A percentile compares a stretch with the other conserved stretches of the same genome.
Conservation (phyloP, 495 filamentous ascomycete species). For the Penicillium paxilli region DNA sequence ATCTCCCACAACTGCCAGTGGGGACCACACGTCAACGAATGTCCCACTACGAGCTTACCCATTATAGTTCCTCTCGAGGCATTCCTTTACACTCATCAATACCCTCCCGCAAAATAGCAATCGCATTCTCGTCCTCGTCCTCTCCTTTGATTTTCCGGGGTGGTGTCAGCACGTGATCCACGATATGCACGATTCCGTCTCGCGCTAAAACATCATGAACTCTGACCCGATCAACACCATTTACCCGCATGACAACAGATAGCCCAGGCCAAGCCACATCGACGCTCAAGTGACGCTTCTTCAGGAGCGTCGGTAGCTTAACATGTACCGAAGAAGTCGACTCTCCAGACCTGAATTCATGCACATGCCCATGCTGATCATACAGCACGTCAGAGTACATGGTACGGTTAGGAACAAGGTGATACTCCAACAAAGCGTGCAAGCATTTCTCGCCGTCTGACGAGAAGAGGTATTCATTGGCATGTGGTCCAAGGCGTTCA, state of each 20-base stretch:
- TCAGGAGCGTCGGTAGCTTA: constrained; percentile 66
- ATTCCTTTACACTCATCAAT: constrained; percentile 45
- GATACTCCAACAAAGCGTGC: constrained; percentile 73
- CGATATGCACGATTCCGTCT: constrained; percentile 77
- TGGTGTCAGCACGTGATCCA: constrained; percentile 71
- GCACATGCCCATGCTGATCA: constrained; percentile 15
- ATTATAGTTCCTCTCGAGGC: constrained; percentile 13
- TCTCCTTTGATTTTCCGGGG: constrained; percentile 50
- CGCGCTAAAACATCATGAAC: constrained; percentile 65
- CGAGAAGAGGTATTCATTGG: constrained; percentile 79
- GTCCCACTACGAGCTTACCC: background rate
- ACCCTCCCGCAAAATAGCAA: constrained; percentile 64
- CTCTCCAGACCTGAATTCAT: constrained; percentile 29
- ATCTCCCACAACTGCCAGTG: background rate
- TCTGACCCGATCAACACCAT: constrained; percentile 60
- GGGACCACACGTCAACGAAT: background rate
- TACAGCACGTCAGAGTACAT: constrained; percentile 73
- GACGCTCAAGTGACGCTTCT: constrained; percentile 58
- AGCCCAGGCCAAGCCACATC: constrained; percentile 65
- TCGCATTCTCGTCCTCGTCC: constrained; percentile 53
- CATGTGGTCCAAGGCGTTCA: constrained; percentile 61
- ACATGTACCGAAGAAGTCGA: constrained; percentile 43
- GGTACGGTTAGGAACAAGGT: constrained; percentile 70
- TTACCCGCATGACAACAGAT: constrained; percentile 66
- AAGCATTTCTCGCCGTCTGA: constrained; percentile 67